Percentiles rank a stretch among this genome's conserved stretches.
Conservation (phyloP, 495 filamentous ascomycete genomes). For the Penicillium coffeae region DNA sequence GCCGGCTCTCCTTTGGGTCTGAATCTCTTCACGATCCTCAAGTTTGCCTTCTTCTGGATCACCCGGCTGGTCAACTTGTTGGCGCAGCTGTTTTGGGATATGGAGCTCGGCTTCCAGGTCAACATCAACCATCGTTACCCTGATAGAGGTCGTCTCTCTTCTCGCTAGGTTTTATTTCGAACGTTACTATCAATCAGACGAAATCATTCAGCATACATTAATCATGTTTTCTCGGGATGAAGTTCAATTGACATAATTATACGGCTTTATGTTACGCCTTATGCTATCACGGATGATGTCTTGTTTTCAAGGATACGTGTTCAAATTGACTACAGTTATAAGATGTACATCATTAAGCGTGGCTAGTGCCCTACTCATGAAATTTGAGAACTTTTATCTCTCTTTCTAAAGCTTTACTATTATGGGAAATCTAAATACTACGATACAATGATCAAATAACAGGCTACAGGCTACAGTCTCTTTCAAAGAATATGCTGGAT, state of each 20-base stretch:
- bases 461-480: too few species aligned
- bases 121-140: background rate
- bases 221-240: background rate
- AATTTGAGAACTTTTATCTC: too few species aligned
- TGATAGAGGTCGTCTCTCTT: background rate
- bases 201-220: background rate
- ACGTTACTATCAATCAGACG: background rate
- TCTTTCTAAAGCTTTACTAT: too few species aligned
- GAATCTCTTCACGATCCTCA: conserved; percentile 3
- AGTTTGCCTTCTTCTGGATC: conserved; percentile 4
- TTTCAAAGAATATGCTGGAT: too few species aligned
- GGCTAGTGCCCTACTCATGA: too few species aligned
- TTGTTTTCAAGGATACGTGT: too few species aligned
- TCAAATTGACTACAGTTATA: too few species aligned
- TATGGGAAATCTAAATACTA: too few species aligned
- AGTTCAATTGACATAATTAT: background rate
- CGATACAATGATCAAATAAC: too few species aligned
- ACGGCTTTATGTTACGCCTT: too few species aligned
- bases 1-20: conserved; percentile 6
- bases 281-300: too few species aligned
- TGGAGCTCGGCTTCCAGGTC: background rate
- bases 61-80: conserved; percentile 1
- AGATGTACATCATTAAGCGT: too few species aligned
- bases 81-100: background rate
- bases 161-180: background rate